Evolutionary conservation across 495 filamentous ascomycete genomes (phyloP).

Genomic region (Penicillium longicatenatum): DNA sequence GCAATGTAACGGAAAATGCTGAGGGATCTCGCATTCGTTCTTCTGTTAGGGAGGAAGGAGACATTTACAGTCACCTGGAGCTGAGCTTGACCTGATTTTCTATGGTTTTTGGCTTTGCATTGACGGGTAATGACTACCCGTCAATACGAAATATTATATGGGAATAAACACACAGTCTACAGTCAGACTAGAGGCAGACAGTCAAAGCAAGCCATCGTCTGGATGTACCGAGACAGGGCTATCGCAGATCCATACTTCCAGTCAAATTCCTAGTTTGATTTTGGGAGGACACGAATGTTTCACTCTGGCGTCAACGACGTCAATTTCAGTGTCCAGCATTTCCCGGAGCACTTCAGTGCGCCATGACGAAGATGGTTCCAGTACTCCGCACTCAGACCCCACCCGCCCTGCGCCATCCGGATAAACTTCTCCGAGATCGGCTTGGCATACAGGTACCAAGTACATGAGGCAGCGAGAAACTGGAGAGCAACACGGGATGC

Average conservation of each 20-base stretch:
- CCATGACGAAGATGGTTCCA: conserved; percentile 17
- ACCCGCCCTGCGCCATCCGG: conserved; percentile 18
- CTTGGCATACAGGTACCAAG: conserved; percentile 23
- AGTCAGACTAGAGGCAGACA: background rate
- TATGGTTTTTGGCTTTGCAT: background rate
- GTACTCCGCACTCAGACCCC: conserved; percentile 20
- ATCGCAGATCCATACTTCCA: background rate
- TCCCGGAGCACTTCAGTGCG: conserved; percentile 14
- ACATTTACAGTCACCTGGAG: conserved; percentile 32
- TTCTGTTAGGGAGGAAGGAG: conserved; percentile 23
- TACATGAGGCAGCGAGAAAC: background rate
- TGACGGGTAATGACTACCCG: background rate
- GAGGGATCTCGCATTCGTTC: conserved; percentile 13
- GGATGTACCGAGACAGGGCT: background rate
- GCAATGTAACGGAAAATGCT: conserved; percentile 14
- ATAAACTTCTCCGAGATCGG: conserved; percentile 14
- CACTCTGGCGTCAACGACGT: background rate
- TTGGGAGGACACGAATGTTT: background rate
- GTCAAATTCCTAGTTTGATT: background rate
- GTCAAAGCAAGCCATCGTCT: background rate
- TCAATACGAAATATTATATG: background rate
- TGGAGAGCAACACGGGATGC: background rate
- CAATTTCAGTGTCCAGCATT: background rate
- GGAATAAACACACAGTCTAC: background rate
- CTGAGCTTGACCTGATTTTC: conserved; percentile 32